phyloP scores from a whole-genome alignment of 2,329 filamentous ascomycete genomes.

The Phoma sp. region DNA sequence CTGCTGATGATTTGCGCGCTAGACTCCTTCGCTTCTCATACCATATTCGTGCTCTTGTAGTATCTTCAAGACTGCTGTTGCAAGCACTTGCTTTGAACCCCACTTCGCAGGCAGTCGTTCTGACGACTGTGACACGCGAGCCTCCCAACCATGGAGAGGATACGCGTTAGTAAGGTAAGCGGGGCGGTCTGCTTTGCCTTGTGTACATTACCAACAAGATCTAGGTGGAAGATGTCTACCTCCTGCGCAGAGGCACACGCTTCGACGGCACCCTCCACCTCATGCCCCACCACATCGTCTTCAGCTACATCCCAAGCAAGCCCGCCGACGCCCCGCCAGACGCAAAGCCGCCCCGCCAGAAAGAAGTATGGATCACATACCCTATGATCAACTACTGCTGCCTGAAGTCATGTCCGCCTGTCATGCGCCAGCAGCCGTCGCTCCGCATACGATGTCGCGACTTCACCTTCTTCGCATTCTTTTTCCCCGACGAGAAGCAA shows the following conservation, averaged over 20 bases:
- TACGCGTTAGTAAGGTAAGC: constrained; percentile 56
- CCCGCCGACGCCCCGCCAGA: constrained; percentile 44
- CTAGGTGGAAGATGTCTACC: constrained; percentile 68
- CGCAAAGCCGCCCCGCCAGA: constrained; percentile 56
- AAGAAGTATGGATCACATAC: constrained; percentile 92
- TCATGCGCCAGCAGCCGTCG: constrained; percentile 75
- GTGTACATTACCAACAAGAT: constrained; percentile 17
- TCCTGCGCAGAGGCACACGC: constrained; percentile 64
- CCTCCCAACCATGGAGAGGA: constrained; percentile 51
- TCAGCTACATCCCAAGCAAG: constrained; percentile 62
- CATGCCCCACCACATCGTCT: constrained; percentile 70
- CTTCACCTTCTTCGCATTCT: constrained; percentile 92
- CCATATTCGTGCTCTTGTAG: background rate
- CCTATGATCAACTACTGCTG: constrained; percentile 86
- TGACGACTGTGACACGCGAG: constrained; percentile 15
- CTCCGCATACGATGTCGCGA: constrained; percentile 91
- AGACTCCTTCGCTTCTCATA: background rate
- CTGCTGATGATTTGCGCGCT: background rate
- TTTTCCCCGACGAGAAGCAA: constrained; percentile 76
- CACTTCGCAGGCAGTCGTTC: constrained; percentile 11
- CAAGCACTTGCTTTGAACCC: background rate
- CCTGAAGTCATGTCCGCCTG: constrained; percentile 74
- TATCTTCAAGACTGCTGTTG: background rate
- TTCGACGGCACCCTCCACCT: constrained; percentile 68
- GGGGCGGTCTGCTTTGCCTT: background rate